A percentile compares a stretch with the other conserved stretches of the same genome.
These are phyloP conservation scores for Endoconidiophora polonica DNA, from an alignment of 2,329 filamentous ascomycete genomes.

Conservation along the genomic window DNA sequence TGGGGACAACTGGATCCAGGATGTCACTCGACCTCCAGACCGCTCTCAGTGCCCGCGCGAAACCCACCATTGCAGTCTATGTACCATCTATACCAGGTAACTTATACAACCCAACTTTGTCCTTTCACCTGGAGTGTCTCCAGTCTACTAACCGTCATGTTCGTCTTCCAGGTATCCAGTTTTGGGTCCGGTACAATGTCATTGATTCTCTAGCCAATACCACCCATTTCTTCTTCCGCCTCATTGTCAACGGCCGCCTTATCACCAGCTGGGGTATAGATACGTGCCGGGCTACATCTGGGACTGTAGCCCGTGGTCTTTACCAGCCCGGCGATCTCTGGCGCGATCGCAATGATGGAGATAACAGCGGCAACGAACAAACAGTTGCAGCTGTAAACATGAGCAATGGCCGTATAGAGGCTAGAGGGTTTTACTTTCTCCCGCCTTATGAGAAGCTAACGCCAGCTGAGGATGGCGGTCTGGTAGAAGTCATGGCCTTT, in stretches of 20 bases:
- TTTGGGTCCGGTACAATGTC: conserved; percentile 31
- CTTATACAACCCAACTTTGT: conserved; percentile 1
- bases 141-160: neutral
- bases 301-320: conserved; percentile 29
- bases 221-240: conserved; percentile 35
- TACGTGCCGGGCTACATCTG: conserved; percentile 19
- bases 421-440: conserved; percentile 34
- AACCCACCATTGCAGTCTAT: conserved; percentile 36
- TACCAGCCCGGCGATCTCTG: conserved; percentile 31
- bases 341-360: conserved; percentile 23
- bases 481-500: conserved; percentile 37
- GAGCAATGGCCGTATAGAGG: conserved; percentile 26
- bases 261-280: conserved; percentile 37
- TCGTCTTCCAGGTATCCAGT: conserved; percentile 28
- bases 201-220: conserved; percentile 22
- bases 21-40: conserved; percentile 11
- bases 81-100: conserved; percentile 37
- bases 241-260: conserved; percentile 36
- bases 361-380: conserved; percentile 7
- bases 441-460: conserved; percentile 21
- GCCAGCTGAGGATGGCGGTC: conserved; percentile 34
- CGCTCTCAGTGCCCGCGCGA: conserved; percentile 12
- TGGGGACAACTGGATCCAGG: neutral
- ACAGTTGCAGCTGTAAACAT: conserved; percentile 5
- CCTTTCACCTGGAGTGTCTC: neutral